A percentile compares a stretch with the other conserved stretches of the same genome.
Evolutionary conservation across 2,329 filamentous ascomycete species (phyloP).

Genomic region (Penicillium vulpinum): DNA sequence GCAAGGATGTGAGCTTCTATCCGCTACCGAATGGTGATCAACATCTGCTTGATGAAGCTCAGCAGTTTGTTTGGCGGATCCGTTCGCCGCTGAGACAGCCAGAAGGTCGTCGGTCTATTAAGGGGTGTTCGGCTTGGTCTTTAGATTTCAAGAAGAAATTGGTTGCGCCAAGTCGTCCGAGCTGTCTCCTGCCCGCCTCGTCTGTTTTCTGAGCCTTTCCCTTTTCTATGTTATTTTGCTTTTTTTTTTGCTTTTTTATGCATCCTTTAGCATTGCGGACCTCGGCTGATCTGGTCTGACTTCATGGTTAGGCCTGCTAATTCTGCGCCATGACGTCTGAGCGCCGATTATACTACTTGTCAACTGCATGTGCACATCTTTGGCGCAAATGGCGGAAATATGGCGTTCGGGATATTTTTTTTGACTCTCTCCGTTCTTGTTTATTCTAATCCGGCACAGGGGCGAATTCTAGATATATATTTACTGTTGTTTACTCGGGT

Average conservation of each 20-base stretch:
- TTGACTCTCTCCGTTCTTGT: background rate
- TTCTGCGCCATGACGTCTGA: background rate
- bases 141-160: slow-evolving; percentile 4
- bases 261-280: background rate
- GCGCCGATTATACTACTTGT: background rate
- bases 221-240: background rate
- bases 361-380: background rate
- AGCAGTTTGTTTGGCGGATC: slow-evolving; percentile 20
- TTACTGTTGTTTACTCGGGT: too few relatives aligned
- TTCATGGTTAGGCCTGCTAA: background rate
- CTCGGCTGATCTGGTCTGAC: background rate
- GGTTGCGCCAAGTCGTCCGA: slow-evolving; percentile 1
- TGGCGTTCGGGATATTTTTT: background rate
- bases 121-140: slow-evolving; percentile 6
- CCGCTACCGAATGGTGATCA: slow-evolving; percentile 30
- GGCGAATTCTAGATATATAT: background rate
- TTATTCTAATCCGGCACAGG: background rate
- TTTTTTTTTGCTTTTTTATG: background rate
- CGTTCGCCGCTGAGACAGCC: background rate
- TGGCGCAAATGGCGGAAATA: background rate
- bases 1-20: slow-evolving; percentile 34
- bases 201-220: slow-evolving; percentile 6
- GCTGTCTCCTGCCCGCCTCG: background rate
- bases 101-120: background rate
- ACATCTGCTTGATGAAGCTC: slow-evolving; percentile 28